Evolutionary conservation across 148 eudicot genomes (phyloP).

Genomic region (Camellia lanceoleosa): DNA sequence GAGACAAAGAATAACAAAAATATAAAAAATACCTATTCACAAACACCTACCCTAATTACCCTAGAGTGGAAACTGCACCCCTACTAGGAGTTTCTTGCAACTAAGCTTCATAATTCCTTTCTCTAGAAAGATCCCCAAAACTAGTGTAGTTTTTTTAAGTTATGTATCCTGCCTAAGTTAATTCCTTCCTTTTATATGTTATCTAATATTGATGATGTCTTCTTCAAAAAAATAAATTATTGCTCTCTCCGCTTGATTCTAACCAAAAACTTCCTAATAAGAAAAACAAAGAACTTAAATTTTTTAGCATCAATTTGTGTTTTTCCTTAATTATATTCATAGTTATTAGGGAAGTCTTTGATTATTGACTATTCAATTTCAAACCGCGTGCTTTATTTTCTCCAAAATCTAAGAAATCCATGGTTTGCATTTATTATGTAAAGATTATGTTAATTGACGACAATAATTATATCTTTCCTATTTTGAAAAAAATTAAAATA

Average conservation of each 20-base stretch:
- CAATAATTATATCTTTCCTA: background rate
- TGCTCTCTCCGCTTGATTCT: background rate
- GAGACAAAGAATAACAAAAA: too few relatives aligned
- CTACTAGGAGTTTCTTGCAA: too few relatives aligned
- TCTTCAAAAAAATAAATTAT: too few relatives aligned
- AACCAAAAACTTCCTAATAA: background rate
- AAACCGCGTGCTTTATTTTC: background rate
- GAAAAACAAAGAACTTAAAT: background rate
- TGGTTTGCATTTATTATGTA: too few relatives aligned
- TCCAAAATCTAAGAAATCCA: too few relatives aligned
- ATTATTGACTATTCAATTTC: too few relatives aligned
- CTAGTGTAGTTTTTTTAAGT: background rate
- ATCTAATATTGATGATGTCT: background rate
- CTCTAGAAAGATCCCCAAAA: background rate
- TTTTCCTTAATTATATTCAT: background rate
- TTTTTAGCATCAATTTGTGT: background rate
- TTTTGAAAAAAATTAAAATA: too few relatives aligned
- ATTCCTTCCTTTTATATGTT: background rate
- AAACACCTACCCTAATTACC: too few relatives aligned
- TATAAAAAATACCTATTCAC: too few relatives aligned
- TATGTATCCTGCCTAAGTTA: background rate
- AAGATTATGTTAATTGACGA: background rate
- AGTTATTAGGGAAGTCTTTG: background rate
- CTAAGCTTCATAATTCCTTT: background rate
- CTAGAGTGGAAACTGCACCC: too few relatives aligned